Evolutionary conservation across 306 rosid genomes (phyloP).

Genomic region (Lathyrus tuberosus): DNA sequence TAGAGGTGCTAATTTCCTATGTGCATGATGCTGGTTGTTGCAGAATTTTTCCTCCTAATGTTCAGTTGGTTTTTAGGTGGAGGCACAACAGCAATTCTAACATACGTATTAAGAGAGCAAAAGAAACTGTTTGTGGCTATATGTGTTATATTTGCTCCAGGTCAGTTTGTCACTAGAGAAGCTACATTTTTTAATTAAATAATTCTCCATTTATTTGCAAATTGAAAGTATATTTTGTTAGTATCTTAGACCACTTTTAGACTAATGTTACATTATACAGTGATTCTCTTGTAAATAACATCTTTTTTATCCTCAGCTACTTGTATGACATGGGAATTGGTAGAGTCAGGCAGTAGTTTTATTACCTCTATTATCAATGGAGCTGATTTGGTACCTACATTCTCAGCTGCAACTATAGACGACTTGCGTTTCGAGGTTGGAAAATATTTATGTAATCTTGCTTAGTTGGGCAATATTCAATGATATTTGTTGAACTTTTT

Average conservation of each 20-base stretch:
- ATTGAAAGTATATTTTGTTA: not conserved
- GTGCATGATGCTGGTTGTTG: no score
- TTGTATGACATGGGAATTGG: conserved; percentile 98
- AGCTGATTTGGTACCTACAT: conserved; percentile 96
- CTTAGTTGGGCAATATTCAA: conserved; percentile 21
- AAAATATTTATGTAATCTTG: conserved; percentile 25
- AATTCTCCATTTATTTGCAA: conserved; percentile 24
- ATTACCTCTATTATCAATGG: conserved; percentile 88
- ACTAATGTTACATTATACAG: conserved; percentile 13
- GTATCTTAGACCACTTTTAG: conserved; percentile 31
- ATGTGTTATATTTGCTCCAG: conserved; percentile 92
- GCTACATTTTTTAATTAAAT: conserved; percentile 7
- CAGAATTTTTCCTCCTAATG: no score
- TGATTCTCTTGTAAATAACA: conserved; percentile 40
- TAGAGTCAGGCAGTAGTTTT: conserved; percentile 75
- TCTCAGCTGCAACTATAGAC: conserved; percentile 96
- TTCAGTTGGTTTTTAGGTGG: no score
- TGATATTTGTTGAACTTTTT: no score
- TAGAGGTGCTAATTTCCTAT: no score
- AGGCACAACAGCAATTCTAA: no score
- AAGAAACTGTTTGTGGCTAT: conserved; percentile 70
- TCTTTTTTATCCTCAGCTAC: conserved; percentile 67
- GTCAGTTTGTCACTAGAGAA: conserved; percentile 45
- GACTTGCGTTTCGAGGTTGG: conserved; percentile 86
- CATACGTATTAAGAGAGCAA: conserved; percentile 83